Evolutionary conservation across 805 yeast genomes (phyloP), one percentile per base, ranked within the genome.

Genomic region (Wickerhamiella dianesei): DNA sequence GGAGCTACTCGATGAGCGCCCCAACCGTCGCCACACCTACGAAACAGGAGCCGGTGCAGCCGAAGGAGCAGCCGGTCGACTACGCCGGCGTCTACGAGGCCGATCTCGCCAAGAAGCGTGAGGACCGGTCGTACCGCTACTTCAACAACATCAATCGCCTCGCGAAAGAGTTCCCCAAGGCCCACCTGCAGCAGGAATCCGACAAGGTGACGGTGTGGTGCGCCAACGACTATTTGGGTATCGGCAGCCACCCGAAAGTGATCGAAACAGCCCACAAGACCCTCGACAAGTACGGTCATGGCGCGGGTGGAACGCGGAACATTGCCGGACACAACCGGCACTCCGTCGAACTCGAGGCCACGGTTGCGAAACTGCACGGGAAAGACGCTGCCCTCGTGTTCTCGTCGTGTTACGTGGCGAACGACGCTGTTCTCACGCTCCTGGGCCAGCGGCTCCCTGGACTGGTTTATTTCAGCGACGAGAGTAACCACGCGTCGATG

Each of bases 271-370:
- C 89, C 89, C 80, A 81, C 56, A 63, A 70, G 43, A 79, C 94
- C 16, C 73, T 92, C 64, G 82, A 82, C 57, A 78, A 76, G 68
- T 92, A 92, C 63, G 99, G 99, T 58, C 82, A 95, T 3, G 99
- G 99, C 58, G 95, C 99, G 6, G 99, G 99, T 61, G 99, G 99
- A 56, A 92, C 99, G 43, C 76, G 99, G 61, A 92, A 92, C 68
- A 92, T 92, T 64, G 98, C 99, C 1, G 99, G 99, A 52, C 98
- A 92, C 65, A 92, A 92, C 65, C 65, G 69, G 49, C 89, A 82
- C 58, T 94, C 97, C n/a, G 77, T 92, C 60, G 73, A 72, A 55
- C 74, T 92, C 60, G 99, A 92, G 66, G 69, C 82, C 19, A 88
- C 85, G 58, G 61, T 86, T 44, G 97, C 98, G 18, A 79, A 86